Evolutionary conservation across 305 asterid species (phyloP).

Genomic region (Caryopteris hybrid): DNA sequence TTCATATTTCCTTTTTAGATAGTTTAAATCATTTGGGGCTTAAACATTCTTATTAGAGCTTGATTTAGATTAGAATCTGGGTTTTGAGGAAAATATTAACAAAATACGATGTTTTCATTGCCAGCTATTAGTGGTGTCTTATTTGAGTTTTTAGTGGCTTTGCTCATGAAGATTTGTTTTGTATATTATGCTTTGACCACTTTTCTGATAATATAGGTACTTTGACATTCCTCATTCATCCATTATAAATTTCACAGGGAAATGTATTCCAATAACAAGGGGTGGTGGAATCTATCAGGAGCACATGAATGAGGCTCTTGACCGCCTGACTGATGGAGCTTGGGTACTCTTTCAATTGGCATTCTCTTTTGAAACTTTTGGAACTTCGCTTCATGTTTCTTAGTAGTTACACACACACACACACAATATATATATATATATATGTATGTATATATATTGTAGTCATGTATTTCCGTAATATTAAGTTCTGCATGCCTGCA

Average conservation of each 20-base stretch:
- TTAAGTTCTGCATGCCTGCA: background rate
- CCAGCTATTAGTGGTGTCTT: background rate
- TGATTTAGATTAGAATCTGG: background rate
- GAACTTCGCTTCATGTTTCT: background rate
- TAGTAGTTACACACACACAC: background rate
- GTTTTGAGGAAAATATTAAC: constrained; percentile 2
- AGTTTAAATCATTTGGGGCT: background rate
- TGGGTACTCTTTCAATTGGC: constrained; percentile 56
- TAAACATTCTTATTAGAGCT: constrained; percentile 1
- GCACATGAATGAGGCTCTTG: constrained; percentile 96
- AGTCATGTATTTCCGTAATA: background rate
- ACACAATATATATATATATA: background rate
- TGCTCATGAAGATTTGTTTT: constrained; percentile 1
- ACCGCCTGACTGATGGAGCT: constrained; percentile 71
- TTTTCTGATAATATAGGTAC: background rate
- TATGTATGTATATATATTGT: background rate
- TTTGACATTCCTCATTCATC: constrained; percentile 12
- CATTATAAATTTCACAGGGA: constrained; percentile 51
- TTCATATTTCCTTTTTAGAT: background rate
- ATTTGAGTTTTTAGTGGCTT: constrained; percentile 3
- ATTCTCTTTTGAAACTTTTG: background rate
- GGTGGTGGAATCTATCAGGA: constrained; percentile 99
- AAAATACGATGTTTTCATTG: background rate
- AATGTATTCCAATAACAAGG: constrained; percentile 93
- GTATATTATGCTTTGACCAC: background rate